A percentile compares a stretch with the other conserved stretches of the same genome.
Conservation (phyloP, 768 basidiomycete species). For the Lepiota subincarnata region DNA sequence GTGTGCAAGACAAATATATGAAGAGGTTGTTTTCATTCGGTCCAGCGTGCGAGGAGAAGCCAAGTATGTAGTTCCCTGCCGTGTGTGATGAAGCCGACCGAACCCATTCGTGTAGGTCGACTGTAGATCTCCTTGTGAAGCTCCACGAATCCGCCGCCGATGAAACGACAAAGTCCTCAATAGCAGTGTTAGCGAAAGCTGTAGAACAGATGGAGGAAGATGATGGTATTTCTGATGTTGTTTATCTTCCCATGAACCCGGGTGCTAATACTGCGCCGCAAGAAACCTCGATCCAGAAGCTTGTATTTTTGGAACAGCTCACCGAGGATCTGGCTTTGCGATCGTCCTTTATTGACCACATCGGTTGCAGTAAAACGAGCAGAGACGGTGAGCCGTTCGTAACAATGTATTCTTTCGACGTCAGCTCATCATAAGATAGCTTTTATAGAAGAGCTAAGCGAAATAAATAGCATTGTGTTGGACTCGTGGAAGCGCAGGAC, state of each 20-base stretch:
- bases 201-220: constrained; percentile 26
- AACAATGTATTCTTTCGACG: not conserved
- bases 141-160: constrained; percentile 52
- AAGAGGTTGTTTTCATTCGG: constrained; percentile 51
- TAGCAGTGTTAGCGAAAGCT: constrained; percentile 35
- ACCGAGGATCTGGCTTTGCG: constrained; percentile 44
- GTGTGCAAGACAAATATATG: constrained; percentile 52
- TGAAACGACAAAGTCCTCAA: constrained; percentile 37
- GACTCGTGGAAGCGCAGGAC: constrained; percentile 3
- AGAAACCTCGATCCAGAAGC: constrained; percentile 14
- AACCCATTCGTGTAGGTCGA: constrained; percentile 24
- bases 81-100: constrained; percentile 4
- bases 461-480: constrained; percentile 2
- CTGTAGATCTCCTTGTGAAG: constrained; percentile 38
- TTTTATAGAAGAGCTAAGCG: not conserved
- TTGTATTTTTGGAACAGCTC: constrained; percentile 47
- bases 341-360: constrained; percentile 37
- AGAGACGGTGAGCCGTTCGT: constrained; percentile 18
- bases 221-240: constrained; percentile 26
- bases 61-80: constrained; percentile 31
- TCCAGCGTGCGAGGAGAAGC: constrained; percentile 36
- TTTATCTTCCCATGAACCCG: not conserved
- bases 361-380: constrained; percentile 38
- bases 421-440: not conserved
- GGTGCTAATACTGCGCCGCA: constrained; percentile 16